Evolutionary conservation across 306 rosid species (phyloP).

Genomic region (Herpetospermum pedunculosum): DNA sequence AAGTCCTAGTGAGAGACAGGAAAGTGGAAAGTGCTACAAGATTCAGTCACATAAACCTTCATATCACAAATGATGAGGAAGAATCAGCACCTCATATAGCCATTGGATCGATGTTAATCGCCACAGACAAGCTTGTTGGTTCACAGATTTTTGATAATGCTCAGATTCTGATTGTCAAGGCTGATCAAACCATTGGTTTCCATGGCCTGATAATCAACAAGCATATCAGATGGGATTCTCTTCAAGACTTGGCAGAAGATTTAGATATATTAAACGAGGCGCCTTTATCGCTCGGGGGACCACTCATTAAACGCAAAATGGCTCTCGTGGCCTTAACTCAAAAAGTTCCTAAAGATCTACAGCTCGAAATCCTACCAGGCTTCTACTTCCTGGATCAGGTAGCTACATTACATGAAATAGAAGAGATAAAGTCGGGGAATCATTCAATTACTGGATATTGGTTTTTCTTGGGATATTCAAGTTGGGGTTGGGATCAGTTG

Average conservation of each 20-base stretch:
- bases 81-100: slow-evolving; percentile 29
- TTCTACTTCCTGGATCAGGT: slow-evolving; percentile 54
- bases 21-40: slow-evolving; percentile 19
- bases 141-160: slow-evolving; percentile 59
- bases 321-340: slow-evolving; percentile 55
- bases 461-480: slow-evolving; percentile 88
- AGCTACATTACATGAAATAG: slow-evolving; percentile 28
- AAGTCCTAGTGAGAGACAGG: slow-evolving; percentile 25
- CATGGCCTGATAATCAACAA: slow-evolving; percentile 80
- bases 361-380: slow-evolving; percentile 62
- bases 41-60: slow-evolving; percentile 26
- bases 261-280: slow-evolving; percentile 35
- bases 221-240: slow-evolving; percentile 47
- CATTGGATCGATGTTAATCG: slow-evolving; percentile 51
- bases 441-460: slow-evolving; percentile 36
- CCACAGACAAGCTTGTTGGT: slow-evolving; percentile 53
- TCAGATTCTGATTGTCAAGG: slow-evolving; percentile 62
- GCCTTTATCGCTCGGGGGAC: slow-evolving; percentile 71
- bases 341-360: slow-evolving; percentile 13
- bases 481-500: slow-evolving; percentile 83
- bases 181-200: slow-evolving; percentile 50
- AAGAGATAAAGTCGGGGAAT: slow-evolving; percentile 39
- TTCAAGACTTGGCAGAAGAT: slow-evolving; percentile 39
- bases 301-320: slow-evolving; percentile 41
- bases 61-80: slow-evolving; percentile 15